Base-by-base conservation (phyloP, 192 early-diverging fungal genomes). In the Mortierella hygrophila region DNA sequence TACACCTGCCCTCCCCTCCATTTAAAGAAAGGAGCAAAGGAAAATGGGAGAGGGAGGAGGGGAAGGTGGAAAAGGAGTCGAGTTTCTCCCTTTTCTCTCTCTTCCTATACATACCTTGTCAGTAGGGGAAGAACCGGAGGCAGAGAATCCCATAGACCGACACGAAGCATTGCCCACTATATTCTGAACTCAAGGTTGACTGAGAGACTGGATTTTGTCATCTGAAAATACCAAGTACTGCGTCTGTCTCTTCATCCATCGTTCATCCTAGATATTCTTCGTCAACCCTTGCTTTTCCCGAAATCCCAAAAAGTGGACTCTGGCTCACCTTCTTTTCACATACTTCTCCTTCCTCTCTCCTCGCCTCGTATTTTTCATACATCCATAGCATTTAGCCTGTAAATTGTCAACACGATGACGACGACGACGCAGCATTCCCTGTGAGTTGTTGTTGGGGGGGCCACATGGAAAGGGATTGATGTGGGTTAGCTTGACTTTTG, bases 21-120 rank as follows among this genome's bases (percentile, higher is more conserved):
- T 65, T 65, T 65, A 13, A 65, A 65, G 60, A 65, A 65, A 65
- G 29, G 60, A 65, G 11, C 60, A 26, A 65, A 65, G 60, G 60
- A 65, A 65, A 65, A 65, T 15, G 15, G 29, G 29, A 11, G 11
- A 32, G 26, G 9, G 26, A 63, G 26, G 26, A 29, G 26, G 57
- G 26, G 55, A n/a, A 60, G 9, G 55, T 6, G 32, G 4, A 23
- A 15, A 29, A 8, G 60, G 60, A 32, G 29, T 32, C 8, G 11
- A 57, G 16, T 9, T 26, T 32, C 26, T 11, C 26, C 26, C 60
- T 1, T 23, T 29, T 23, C 23, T 32, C 55, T n/a, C 16, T 57
- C 3, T 35, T 65, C 29, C 8, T 52, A 65, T 23, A 35, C 60
- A 10, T 65, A 60, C 57, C 21, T 26, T n/a, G 8, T 60, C 10